phyloP scores from a whole-genome alignment of 768 basidiomycete genomes.

The Clitopilus passeckerianus region DNA sequence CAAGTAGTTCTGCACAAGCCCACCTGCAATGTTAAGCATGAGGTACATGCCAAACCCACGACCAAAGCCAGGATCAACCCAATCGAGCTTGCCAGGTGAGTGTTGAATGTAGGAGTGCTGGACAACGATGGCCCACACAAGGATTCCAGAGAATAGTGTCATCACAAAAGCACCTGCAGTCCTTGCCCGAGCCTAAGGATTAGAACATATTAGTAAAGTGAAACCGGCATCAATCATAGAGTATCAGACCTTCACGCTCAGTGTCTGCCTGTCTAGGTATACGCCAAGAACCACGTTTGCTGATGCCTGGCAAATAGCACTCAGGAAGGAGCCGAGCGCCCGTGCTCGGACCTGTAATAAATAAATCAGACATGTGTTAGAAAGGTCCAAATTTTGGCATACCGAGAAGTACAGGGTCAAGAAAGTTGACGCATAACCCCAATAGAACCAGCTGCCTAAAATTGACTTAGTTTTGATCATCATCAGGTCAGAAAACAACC shows the following conservation, averaged over 20 bases:
- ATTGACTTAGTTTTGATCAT: neutral
- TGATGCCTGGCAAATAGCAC: conserved; percentile 11
- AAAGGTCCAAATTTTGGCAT: neutral
- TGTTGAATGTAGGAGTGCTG: conserved; percentile 10
- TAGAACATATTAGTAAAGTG: neutral
- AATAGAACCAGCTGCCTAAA: conserved; percentile 16
- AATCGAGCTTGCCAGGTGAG: conserved; percentile 14
- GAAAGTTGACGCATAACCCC: conserved; percentile 15
- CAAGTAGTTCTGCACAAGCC: conserved; percentile 15
- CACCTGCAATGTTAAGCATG: conserved; percentile 12
- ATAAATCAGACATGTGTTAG: neutral
- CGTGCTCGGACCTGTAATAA: conserved; percentile 11
- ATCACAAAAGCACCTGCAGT: conserved; percentile 12
- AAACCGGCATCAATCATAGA: too few relatives aligned
- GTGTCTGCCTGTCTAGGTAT: conserved; percentile 9
- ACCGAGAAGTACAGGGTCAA: conserved; percentile 13
- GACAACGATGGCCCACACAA: conserved; percentile 14
- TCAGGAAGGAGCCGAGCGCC: conserved; percentile 13
- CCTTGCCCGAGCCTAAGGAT: conserved; percentile 7
- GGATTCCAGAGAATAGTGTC: conserved; percentile 9
- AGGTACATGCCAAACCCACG: conserved; percentile 12
- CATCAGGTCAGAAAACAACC: neutral
- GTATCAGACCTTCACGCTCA: conserved; percentile 5
- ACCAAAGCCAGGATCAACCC: conserved; percentile 13
- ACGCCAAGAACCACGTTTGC: conserved; percentile 11